Evolutionary conservation across 768 basidiomycete genomes (phyloP).

Genomic region (Termitomyces sp.): DNA sequence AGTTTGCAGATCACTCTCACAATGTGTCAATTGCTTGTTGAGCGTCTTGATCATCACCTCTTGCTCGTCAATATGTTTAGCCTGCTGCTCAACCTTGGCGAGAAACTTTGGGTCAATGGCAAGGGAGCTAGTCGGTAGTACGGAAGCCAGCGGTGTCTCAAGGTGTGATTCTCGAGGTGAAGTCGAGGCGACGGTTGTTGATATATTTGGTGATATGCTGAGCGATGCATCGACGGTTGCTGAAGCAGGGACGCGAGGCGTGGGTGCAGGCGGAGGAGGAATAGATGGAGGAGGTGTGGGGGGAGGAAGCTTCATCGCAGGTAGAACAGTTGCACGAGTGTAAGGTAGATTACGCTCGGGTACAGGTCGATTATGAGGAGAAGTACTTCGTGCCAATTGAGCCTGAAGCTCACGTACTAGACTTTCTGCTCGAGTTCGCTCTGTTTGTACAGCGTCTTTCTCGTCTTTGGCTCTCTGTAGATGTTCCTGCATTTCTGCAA

Average conservation of each 20-base stretch:
- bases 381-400: constrained; percentile 58
- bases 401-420: constrained; percentile 77
- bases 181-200: constrained; percentile 40
- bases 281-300: constrained; percentile 84
- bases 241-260: constrained; percentile 43
- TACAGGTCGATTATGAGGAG: constrained; percentile 45
- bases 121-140: constrained; percentile 33
- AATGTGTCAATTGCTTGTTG: constrained; percentile 91
- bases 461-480: constrained; percentile 79
- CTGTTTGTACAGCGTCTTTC: constrained; percentile 69
- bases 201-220: constrained; percentile 58
- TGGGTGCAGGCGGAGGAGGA: constrained; percentile 82
- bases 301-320: constrained; percentile 76
- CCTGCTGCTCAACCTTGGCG: constrained; percentile 64
- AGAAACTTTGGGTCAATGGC: constrained; percentile 51
- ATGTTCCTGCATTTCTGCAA: constrained; percentile 74
- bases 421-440: constrained; percentile 64
- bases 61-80: constrained; percentile 76
- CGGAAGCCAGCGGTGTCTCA: constrained; percentile 66
- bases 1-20: constrained; percentile 85
- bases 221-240: constrained; percentile 44
- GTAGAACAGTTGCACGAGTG: constrained; percentile 54
- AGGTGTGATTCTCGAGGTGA: constrained; percentile 67
- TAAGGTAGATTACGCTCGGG: constrained; percentile 52
- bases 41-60: constrained; percentile 90